Percentiles rank a stretch among this genome's conserved stretches.
Conservation (phyloP, 257 asterid genomes). For the Nicotiana benthamiana region DNA sequence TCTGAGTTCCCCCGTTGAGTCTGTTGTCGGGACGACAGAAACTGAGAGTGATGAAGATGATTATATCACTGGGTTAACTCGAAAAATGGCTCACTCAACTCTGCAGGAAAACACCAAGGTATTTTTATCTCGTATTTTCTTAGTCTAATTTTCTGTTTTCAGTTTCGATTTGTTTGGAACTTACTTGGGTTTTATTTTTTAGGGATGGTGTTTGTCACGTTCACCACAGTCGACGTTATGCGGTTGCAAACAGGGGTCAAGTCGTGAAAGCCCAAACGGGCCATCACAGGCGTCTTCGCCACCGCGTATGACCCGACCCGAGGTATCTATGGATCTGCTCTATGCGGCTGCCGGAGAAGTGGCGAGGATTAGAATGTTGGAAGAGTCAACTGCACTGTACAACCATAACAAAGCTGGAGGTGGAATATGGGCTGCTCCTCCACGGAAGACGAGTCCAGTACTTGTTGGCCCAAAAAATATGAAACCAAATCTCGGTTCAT, state of each 20-base stretch:
- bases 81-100: slow-evolving; percentile 29
- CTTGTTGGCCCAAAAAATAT: neutral
- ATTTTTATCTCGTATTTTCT: neutral
- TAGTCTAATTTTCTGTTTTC: too few relatives aligned
- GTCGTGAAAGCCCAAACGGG: slow-evolving; percentile 36
- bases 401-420: neutral
- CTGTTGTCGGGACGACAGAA: slow-evolving; percentile 42
- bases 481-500: neutral
- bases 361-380: slow-evolving; percentile 12
- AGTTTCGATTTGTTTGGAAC: neutral
- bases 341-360: slow-evolving; percentile 10
- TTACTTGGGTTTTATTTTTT: neutral
- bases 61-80: slow-evolving; percentile 36
- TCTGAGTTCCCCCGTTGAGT: slow-evolving; percentile 67
- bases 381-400: neutral
- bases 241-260: slow-evolving; percentile 34
- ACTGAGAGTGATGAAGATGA: slow-evolving; percentile 78
- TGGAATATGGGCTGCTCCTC: slow-evolving; percentile 10
- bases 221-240: slow-evolving; percentile 78
- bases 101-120: slow-evolving; percentile 38
- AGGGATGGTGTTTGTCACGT: slow-evolving; percentile 44
- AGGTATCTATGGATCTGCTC: slow-evolving; percentile 12
- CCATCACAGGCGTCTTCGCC: slow-evolving; percentile 41
- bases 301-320: slow-evolving; percentile 12
- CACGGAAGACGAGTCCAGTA: slow-evolving; percentile 3